These are phyloP conservation scores for Cladophialophora exuberans DNA, from an alignment of 2,329 filamentous ascomycete species.

Conservation along the genomic window DNA sequence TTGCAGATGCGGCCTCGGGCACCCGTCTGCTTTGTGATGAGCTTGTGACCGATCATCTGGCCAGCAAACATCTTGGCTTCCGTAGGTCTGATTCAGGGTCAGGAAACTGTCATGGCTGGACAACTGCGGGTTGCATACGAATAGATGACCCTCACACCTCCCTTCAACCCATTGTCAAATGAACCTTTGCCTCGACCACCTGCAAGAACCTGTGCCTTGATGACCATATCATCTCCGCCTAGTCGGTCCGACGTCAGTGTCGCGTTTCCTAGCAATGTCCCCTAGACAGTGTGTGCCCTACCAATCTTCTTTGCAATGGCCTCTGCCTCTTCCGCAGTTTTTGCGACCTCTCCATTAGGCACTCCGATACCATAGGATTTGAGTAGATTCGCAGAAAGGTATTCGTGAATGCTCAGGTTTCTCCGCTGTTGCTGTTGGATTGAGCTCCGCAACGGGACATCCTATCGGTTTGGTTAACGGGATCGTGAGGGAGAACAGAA, in stretches of 20 bases:
- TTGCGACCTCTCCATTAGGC: conserved; percentile 85
- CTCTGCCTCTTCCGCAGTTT: conserved; percentile 84
- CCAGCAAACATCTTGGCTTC: conserved; percentile 96
- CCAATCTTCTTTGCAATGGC: conserved; percentile 86
- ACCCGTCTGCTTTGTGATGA: conserved; percentile 99
- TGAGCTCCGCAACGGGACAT: conserved; percentile 57
- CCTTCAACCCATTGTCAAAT: conserved; percentile 98
- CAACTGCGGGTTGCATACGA: conserved; percentile 59
- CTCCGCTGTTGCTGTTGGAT: conserved; percentile 84
- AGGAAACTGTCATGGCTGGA: background rate
- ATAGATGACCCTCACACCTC: conserved; percentile 98
- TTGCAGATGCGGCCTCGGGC: conserved; percentile 92
- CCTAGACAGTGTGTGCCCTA: too few relatives aligned
- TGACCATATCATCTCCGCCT: conserved; percentile 92
- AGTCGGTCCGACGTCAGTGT: conserved; percentile 15
- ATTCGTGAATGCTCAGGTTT: conserved; percentile 96
- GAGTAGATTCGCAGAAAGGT: conserved; percentile 90
- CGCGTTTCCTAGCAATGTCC: background rate
- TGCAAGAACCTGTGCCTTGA: conserved; percentile 98
- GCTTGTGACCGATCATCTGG: conserved; percentile 99
- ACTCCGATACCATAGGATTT: conserved; percentile 93
- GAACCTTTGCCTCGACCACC: conserved; percentile 96
- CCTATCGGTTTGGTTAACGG: conserved; percentile 44
- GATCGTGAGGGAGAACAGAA: background rate
- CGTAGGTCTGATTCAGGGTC: conserved; percentile 62